Base-by-base conservation (phyloP, 805 yeast species). In the Lipomyces sp. region DNA sequence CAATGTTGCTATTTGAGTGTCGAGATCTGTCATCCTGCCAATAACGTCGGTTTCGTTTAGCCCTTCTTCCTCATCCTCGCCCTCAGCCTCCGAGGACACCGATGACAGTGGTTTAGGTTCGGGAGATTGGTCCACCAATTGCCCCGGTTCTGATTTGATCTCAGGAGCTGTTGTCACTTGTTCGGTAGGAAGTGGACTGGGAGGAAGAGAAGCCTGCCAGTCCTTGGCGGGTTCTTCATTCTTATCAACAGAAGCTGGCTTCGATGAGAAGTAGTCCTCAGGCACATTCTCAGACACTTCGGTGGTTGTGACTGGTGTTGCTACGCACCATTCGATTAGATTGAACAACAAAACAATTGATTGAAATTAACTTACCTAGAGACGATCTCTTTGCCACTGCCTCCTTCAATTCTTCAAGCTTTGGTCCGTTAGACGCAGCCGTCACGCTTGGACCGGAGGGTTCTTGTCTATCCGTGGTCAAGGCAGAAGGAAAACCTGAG, bases 11-110 rank as follows among this genome's bases (percentile, higher is more conserved):
- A 68, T 68, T 15, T 58, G 54, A 8, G 3, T 15, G 34, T 63
- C 64, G n/a, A 68, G 6, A 24, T 63, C 66, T 13, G 53, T 34
- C 64, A 68, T 68, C 34, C 63, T 62, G 4, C 63, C 53, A 39
- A 37, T 61, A 4, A 68, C 71, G 32, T 68, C 71, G n/a, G 54
- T 57, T 34, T 62, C 71, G 45, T 68, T 64, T 10, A 68, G 61
- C 7, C 70, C 69, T n/a, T 68, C 71, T 45, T 66, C 71, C 24
- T 68, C 71, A 11, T 68, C 69, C 6, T 66, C 70, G 11, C 65
- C 70, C 15, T 64, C 66, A 10, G 50, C 18, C n/a, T 30, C 61
- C 2, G 35, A 18, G 5, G 51, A 11, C 30, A n/a, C 39, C 48
- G 45, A 39, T 6, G 24, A 34, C 18, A 45, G 60, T 32, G 33